Conservation (phyloP, 257 asterid species). For the Voacanga thouarsii region DNA sequence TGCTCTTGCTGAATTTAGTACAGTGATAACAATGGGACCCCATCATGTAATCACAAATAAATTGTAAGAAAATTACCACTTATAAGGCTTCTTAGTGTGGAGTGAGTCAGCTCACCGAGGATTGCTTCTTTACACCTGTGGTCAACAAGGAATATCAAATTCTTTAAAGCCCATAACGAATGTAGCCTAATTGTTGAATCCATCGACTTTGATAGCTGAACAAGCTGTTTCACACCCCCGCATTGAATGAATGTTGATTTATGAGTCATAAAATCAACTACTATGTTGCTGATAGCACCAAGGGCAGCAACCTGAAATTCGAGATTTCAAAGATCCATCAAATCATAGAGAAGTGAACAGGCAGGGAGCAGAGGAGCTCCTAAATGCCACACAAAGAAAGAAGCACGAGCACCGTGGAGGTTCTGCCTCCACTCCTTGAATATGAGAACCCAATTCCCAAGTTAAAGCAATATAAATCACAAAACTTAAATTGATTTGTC, state of each 20-base stretch:
- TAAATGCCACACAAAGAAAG: neutral
- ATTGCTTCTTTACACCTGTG: conserved; percentile 73
- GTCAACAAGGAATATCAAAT: conserved; percentile 69
- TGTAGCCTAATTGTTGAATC: conserved; percentile 63
- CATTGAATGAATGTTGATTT: conserved; percentile 58
- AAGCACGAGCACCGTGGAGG: neutral
- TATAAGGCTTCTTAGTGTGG: conserved; percentile 66
- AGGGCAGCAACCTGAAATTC: conserved; percentile 73
- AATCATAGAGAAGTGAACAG: neutral
- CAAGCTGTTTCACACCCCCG: conserved; percentile 81
- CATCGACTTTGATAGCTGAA: conserved; percentile 86
- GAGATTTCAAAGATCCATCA: neutral
- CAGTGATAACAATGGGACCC: neutral
- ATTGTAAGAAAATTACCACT: conserved; percentile 46
- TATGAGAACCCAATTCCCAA: neutral
- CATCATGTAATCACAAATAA: neutral
- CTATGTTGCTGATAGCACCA: conserved; percentile 76
- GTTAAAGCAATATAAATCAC: neutral
- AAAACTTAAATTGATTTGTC: neutral
- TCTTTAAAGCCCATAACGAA: conserved; percentile 76
- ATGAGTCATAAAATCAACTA: conserved; percentile 60
- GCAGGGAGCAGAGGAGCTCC: neutral
- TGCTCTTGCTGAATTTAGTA: conserved; percentile 20
- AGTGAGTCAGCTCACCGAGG: conserved; percentile 57
- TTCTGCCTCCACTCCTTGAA: neutral